Percentiles rank a stretch among this genome's conserved stretches.
These are phyloP conservation scores for Penicillium paneum DNA, from an alignment of 2,329 filamentous ascomycete species.

Conservation along the genomic window DNA sequence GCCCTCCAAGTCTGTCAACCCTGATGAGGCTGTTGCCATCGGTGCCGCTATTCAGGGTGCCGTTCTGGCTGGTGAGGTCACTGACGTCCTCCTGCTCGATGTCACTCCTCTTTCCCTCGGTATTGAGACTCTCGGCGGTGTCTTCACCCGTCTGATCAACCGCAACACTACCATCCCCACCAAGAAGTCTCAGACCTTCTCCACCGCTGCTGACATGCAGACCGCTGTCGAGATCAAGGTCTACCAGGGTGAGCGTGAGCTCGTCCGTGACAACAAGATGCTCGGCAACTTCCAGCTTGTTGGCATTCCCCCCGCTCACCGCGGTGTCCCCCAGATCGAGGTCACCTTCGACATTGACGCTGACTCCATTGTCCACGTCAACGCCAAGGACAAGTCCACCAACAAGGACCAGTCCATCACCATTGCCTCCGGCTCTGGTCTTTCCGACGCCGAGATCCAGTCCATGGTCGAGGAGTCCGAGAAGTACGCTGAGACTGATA, in stretches of 20 bases:
- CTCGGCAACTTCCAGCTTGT: constrained; percentile 99
- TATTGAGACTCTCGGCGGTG: constrained; percentile 97
- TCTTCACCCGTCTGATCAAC: constrained; percentile 97
- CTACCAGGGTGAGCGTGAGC: constrained; percentile 99
- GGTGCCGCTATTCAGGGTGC: constrained; percentile 97
- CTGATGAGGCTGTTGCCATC: constrained; percentile 95
- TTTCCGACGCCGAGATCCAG: constrained; percentile 91
- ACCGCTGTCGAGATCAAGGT: constrained; percentile 99
- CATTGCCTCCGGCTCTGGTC: constrained; percentile 94
- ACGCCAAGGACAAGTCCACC: constrained; percentile 98
- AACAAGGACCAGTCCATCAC: constrained; percentile 99
- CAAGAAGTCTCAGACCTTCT: constrained; percentile 99
- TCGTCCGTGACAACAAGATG: constrained; percentile 97
- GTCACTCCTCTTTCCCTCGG: constrained; percentile 94
- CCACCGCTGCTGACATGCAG: constrained; percentile 96
- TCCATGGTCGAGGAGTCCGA: constrained; percentile 97
- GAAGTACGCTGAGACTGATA: constrained; percentile 91
- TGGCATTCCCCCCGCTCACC: constrained; percentile 92
- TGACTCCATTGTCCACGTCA: constrained; percentile 95
- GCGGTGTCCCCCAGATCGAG: constrained; percentile 93
- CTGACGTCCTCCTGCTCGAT: constrained; percentile 90
- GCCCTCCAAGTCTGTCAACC: constrained; percentile 96
- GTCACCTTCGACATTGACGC: constrained; percentile 99
- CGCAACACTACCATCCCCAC: constrained; percentile 98
- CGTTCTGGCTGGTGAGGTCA: constrained; percentile 93